These are phyloP conservation scores for Claviceps spartinae DNA, from an alignment of 2,329 filamentous ascomycete species.

Conservation along the genomic window DNA sequence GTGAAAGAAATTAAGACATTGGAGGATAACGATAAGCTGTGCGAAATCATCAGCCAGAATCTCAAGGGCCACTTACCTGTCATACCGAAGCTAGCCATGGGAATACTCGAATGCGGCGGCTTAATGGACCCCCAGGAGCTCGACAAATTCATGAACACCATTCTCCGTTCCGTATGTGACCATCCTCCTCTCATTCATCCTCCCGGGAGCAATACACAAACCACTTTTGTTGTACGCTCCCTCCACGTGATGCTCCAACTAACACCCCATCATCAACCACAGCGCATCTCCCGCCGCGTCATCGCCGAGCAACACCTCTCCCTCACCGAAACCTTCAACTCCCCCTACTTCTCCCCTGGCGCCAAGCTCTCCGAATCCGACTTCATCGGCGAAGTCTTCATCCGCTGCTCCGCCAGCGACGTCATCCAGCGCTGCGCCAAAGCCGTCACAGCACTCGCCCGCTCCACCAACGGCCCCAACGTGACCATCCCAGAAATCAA, in stretches of 20 bases:
- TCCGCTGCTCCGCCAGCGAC: constrained; percentile 82
- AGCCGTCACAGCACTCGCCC: constrained; percentile 60
- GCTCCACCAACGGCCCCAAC: constrained; percentile 58
- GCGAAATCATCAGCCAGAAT: constrained; percentile 63
- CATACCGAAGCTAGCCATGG: constrained; percentile 89
- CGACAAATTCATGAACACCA: constrained; percentile 90
- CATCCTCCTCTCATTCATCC: no score
- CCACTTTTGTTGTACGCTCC: neutral
- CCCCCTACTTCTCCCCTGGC: constrained; percentile 76
- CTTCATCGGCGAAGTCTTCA: constrained; percentile 89
- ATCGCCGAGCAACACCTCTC: constrained; percentile 97
- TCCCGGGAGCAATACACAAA: no score
- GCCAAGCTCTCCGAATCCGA: constrained; percentile 61
- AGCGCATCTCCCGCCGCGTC: constrained; percentile 89
- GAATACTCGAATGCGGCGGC: constrained; percentile 78
- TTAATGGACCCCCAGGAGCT: constrained; percentile 69
- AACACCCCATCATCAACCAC: neutral
- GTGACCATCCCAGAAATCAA: constrained; percentile 66
- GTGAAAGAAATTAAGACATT: constrained; percentile 71
- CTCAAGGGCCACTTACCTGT: constrained; percentile 82
- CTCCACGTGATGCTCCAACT: neutral
- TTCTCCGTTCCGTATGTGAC: constrained; percentile 64
- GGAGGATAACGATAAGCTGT: constrained; percentile 82
- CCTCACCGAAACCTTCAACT: constrained; percentile 85
- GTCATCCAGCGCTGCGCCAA: constrained; percentile 74